These are phyloP conservation scores for Phyllostachys edulis DNA, from an alignment of 176 grass and related monocot species.

Conservation along the genomic window DNA sequence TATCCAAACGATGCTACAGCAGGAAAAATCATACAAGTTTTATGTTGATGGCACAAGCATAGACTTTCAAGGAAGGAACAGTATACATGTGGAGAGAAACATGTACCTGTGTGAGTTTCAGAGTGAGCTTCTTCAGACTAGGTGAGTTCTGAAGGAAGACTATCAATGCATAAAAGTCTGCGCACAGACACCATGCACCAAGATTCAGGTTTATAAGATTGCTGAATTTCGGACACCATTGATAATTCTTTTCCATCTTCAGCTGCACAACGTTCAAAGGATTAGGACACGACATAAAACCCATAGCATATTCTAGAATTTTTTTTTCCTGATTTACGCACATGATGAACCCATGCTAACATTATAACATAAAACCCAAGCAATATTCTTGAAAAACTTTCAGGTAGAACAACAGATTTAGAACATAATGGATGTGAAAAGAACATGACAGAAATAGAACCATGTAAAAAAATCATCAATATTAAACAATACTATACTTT, in stretches of 20 bases:
- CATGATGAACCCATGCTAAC: not conserved
- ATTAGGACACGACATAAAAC: not conserved
- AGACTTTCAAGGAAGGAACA: not conserved
- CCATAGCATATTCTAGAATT: not conserved
- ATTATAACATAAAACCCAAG: too few relatives aligned
- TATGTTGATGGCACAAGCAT: not conserved
- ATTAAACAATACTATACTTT: not conserved
- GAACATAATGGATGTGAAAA: not conserved
- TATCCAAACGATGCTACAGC: too few relatives aligned
- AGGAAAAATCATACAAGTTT: not conserved
- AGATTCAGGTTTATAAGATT: slow-evolving; percentile 37
- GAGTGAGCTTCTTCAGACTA: slow-evolving; percentile 11
- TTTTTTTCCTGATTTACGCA: not conserved
- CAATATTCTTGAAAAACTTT: not conserved
- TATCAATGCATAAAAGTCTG: not conserved
- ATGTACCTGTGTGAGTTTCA: not conserved
- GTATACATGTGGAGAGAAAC: not conserved
- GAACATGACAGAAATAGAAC: not conserved
- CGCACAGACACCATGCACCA: not conserved
- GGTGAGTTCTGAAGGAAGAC: slow-evolving; percentile 38
- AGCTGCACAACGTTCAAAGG: not conserved
- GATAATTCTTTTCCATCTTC: too few relatives aligned
- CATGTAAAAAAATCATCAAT: not conserved
- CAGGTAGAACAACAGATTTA: not conserved
- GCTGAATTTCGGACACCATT: slow-evolving; percentile 16